Conservation (phyloP, 2,329 filamentous ascomycete species). For the Paradendryphiella salina region DNA sequence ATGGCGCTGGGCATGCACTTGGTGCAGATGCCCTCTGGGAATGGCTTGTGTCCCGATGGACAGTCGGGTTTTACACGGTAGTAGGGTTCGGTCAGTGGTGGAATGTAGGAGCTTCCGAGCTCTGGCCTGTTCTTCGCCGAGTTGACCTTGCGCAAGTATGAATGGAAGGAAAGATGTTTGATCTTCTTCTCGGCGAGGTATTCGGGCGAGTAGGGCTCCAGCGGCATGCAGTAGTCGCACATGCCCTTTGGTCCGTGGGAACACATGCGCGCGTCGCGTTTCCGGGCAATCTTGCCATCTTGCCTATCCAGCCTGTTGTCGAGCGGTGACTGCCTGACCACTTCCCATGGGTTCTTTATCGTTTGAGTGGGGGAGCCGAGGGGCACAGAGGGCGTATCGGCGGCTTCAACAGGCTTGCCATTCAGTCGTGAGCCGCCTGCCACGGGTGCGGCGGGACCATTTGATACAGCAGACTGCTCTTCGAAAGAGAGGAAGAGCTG, state of each 20-base stretch:
- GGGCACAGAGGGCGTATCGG: conserved; percentile 67
- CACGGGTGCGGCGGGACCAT: conserved; percentile 51
- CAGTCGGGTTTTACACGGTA: conserved; percentile 88
- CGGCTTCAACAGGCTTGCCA: conserved; percentile 71
- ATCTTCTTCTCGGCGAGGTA: conserved; percentile 96
- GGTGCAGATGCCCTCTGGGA: conserved; percentile 95
- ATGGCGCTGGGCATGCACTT: conserved; percentile 98
- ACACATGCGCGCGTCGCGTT: conserved; percentile 82
- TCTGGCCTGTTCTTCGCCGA: conserved; percentile 95
- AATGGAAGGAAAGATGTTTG: conserved; percentile 96
- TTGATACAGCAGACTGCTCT: conserved; percentile 57
- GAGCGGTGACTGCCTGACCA: conserved; percentile 81
- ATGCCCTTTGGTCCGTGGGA: conserved; percentile 95
- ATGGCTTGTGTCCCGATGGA: conserved; percentile 87
- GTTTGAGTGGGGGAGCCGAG: conserved; percentile 60
- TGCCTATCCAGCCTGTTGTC: conserved; percentile 85
- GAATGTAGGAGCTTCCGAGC: conserved; percentile 91
- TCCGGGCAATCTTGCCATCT: conserved; percentile 84
- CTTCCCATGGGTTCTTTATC: conserved; percentile 91
- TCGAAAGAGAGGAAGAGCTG: conserved; percentile 85
- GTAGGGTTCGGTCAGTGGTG: conserved; percentile 88
- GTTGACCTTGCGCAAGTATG: conserved; percentile 92
- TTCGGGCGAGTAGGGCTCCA: conserved; percentile 88
- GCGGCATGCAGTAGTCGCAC: conserved; percentile 98
- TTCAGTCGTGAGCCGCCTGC: conserved; percentile 68